These are phyloP conservation scores for Trypanosoma caninum DNA, from an alignment of 208 protist genomes.

Conservation along the genomic window DNA sequence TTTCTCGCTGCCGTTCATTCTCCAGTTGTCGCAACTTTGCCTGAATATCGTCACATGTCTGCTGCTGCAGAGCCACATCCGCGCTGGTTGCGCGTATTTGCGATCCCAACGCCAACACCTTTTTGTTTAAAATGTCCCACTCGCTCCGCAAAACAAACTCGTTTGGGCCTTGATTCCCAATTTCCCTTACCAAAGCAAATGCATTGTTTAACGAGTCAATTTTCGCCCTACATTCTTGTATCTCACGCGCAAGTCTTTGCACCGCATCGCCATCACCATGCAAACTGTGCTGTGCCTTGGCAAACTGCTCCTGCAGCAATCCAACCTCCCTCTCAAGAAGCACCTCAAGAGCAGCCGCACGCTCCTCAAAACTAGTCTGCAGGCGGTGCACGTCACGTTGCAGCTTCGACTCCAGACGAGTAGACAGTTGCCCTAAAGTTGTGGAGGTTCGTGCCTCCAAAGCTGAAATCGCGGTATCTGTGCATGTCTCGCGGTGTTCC, in stretches of 20 bases:
- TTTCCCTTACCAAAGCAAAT: constrained; percentile 7
- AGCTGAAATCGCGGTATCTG: not conserved
- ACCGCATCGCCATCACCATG: not conserved
- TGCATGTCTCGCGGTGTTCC: constrained; percentile 28
- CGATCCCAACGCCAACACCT: constrained; percentile 11
- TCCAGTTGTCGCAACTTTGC: constrained; percentile 1
- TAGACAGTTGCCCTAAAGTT: not conserved
- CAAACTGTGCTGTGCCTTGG: not conserved
- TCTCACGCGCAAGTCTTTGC: constrained; percentile 7
- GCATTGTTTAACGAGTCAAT: constrained; percentile 6
- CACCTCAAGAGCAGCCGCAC: not conserved
- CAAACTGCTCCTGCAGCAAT: not conserved
- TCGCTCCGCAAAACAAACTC: constrained; percentile 10
- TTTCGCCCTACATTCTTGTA: constrained; percentile 5
- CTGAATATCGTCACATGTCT: not conserved
- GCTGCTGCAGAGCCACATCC: not conserved
- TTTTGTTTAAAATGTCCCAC: constrained; percentile 3
- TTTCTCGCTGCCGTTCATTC: not conserved
- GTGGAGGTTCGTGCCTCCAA: not conserved
- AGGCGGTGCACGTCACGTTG: constrained; percentile 3
- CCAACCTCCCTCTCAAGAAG: not conserved
- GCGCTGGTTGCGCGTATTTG: not conserved
- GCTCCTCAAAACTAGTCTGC: constrained; percentile 13
- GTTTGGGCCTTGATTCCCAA: not conserved
- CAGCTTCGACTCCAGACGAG: constrained; percentile 23